Base-by-base conservation (phyloP, 1,284 basidiomycete species). In the Boletus sp. region DNA sequence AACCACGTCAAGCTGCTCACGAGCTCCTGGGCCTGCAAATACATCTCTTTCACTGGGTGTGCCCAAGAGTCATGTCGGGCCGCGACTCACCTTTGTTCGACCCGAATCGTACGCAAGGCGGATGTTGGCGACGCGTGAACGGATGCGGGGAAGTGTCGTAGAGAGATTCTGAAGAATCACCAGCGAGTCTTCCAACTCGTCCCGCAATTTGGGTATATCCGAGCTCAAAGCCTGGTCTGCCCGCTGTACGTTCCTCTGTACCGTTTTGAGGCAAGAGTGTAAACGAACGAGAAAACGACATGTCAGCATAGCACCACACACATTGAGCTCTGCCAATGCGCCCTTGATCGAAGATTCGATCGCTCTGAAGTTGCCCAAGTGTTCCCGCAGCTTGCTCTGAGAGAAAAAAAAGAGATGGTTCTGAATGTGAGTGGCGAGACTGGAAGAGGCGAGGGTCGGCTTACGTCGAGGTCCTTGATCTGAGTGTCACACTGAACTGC, bases 401-500 rank as follows among this genome's bases (percentile, higher is more conserved):
- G 44, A 10, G 36, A 32, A 6, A 14, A 12, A 26, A 6, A 25
- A 13, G 6, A 6, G 30, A 33, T 17, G 2, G 35, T 3, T 9
- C 19, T 23, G 35, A 13, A 8, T 22, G 23, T 26, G 35, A 10
- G 34, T 42, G 39, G 29, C 30, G 0, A 22, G 8, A 27, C 10
- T 23, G 29, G 10, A 23, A 19, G 3, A n/a, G 13, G 16, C 39
- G 16, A 1, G n/a, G 3, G 5, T 20, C 4, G 35, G 57, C 71
- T 51, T 45, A 82, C 84, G 72, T 87, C 83, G 50, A 88, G 70
- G 46, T 82, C 80, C 62, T 81, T 83, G 72, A 88, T 81, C 56
- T 80, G 75, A 46, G 70, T 66, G 60, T 88, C 84, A 49, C 80
- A 78, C 52, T 73, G 67, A 2, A 74, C 56, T 2, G 80, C 75